Base-by-base conservation (phyloP, 1,284 basidiomycete species). In the Pulchroboletus neoregius region DNA sequence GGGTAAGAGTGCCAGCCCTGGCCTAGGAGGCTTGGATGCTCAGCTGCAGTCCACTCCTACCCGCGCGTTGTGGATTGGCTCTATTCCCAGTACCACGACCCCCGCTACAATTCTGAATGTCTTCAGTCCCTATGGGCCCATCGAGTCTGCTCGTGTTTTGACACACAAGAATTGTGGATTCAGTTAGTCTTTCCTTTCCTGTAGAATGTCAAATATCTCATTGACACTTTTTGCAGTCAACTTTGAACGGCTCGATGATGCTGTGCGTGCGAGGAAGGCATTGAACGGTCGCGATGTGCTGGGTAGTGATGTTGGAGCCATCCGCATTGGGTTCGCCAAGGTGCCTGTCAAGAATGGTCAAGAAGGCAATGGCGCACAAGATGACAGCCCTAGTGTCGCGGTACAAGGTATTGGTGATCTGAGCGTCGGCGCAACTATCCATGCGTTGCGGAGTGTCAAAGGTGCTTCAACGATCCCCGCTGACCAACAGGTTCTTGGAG, bases 151-250 rank as follows among this genome's bases (percentile, higher is more conserved):
- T 10, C 76, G 95, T 43, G 93, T 98, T 7, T 72, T 99, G 58
- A 93, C 92, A 3, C 93, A 96, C 74, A 99, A 99, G 72, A 94
- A 94, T 64, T 97, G 91, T 65, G 94, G 91, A 37, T 94, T 93
- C 71, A 90, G 86, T 90, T 51, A 63, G 87, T 80, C 2, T 20
- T 50, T 39, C 32, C 15, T 39, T 32, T 28, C 8, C 36, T 37
- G 35, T 27, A 16, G 41, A 42, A 18, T 15, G 3, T 43, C 15
- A 12, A 20, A 37, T 22, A 16, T 4, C 26, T 37, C 32, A 32
- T 22, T 59, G 5, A 53, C 49, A 45, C 18, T 46, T 39, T 33
- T 35, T 41, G 30, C 48, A 84, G 88, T 98, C 73, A 99, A 99
- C 68, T 99, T 96, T 67, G 95, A 99, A 69, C 85, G 92, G 47